Conservation (phyloP, 1,284 basidiomycete species). For the Amylostereum chailletii region DNA sequence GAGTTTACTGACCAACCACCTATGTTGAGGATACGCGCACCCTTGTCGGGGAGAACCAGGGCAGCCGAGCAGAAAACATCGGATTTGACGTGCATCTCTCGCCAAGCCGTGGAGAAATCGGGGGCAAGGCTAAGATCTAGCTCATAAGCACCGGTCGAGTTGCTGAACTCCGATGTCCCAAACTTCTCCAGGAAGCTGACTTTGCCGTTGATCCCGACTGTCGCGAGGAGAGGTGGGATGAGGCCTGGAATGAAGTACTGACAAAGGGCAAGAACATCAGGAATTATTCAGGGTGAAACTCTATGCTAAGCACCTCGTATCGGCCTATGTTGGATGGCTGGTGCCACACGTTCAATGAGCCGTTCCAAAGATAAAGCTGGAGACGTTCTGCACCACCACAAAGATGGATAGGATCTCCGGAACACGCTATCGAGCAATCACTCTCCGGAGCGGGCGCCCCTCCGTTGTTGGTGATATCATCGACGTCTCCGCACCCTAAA, state of each 20-base stretch:
- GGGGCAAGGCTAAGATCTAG: constrained; percentile 50
- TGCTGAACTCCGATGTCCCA: constrained; percentile 42
- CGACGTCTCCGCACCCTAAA: constrained; percentile 59
- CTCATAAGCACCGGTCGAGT: constrained; percentile 72
- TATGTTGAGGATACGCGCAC: constrained; percentile 57
- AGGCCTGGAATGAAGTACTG: constrained; percentile 58
- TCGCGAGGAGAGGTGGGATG: constrained; percentile 62
- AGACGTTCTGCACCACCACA: constrained; percentile 45
- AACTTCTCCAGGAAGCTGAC: constrained; percentile 68
- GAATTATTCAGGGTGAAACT: neutral
- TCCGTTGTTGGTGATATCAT: constrained; percentile 37
- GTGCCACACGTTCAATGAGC: constrained; percentile 50
- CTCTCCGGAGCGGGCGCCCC: constrained; percentile 34
- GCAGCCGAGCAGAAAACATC: constrained; percentile 74
- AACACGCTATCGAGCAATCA: constrained; percentile 51
- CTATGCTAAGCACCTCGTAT: constrained; percentile 42
- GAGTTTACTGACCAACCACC: constrained; percentile 61
- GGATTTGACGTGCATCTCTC: constrained; percentile 62
- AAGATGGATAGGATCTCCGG: constrained; percentile 56
- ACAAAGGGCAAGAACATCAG: neutral
- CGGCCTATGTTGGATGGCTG: constrained; percentile 51
- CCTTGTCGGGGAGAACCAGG: constrained; percentile 65
- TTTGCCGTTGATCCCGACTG: constrained; percentile 70
- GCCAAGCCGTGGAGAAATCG: constrained; percentile 53
- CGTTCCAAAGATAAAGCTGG: constrained; percentile 53